These are phyloP conservation scores for Lasiosphaeriaceae sp. DNA, from an alignment of 495 filamentous ascomycete genomes.

Conservation along the genomic window DNA sequence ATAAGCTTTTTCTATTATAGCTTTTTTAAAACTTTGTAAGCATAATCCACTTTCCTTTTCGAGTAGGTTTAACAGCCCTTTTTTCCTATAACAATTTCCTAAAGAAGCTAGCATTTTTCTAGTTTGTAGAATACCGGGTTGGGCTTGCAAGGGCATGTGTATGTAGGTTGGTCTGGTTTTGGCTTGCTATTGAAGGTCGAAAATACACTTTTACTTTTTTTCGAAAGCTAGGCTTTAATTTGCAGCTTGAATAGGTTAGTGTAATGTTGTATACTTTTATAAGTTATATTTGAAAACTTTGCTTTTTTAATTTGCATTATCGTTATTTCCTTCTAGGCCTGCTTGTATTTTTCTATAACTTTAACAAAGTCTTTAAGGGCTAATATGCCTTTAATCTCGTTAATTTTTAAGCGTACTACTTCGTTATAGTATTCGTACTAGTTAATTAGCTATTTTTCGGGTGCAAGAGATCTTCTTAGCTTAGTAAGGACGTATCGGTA, in stretches of 20 bases:
- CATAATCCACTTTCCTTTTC: neutral
- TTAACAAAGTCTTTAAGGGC: neutral
- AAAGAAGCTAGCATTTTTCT: neutral
- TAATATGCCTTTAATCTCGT: neutral
- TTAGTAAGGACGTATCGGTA: neutral
- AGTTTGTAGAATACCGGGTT: neutral
- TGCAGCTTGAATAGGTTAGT: neutral
- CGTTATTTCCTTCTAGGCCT: neutral
- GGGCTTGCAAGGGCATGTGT: neutral
- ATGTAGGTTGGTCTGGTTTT: neutral
- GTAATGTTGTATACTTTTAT: neutral
- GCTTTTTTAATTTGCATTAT: neutral
- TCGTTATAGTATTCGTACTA: neutral
- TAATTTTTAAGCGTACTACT: neutral
- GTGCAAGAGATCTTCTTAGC: neutral
- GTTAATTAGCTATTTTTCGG: neutral
- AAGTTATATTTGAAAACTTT: neutral
- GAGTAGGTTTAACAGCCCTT: neutral
- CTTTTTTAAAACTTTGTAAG: neutral
- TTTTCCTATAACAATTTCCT: neutral
- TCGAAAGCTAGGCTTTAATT: neutral
- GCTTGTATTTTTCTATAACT: neutral
- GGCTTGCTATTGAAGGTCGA: neutral
- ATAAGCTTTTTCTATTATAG: neutral
- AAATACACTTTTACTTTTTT: neutral